phyloP scores from a whole-genome alignment of 495 filamentous ascomycete genomes.

The Penicillium paradoxum region DNA sequence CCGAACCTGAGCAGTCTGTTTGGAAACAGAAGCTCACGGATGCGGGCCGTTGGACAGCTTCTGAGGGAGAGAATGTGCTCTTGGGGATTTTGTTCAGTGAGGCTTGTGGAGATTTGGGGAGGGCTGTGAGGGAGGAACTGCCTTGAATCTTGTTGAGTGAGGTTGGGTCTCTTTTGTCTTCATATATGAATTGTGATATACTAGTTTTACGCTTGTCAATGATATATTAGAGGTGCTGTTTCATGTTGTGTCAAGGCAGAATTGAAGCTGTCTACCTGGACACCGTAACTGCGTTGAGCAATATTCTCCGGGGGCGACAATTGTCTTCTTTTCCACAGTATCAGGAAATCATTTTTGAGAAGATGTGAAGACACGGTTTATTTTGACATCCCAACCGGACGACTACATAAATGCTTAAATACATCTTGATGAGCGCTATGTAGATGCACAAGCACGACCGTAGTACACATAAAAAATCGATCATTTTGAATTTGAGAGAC shows the following conservation, averaged over 20 bases:
- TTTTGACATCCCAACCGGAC: background rate
- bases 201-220: constrained; percentile 6
- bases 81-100: constrained; percentile 72
- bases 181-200: constrained; percentile 2
- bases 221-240: background rate
- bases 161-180: background rate
- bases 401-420: background rate
- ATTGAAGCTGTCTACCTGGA: background rate
- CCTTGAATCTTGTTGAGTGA: constrained; percentile 3
- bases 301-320: background rate
- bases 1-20: constrained; percentile 46
- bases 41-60: constrained; percentile 68
- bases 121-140: constrained; percentile 34
- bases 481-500: background rate
- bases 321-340: background rate
- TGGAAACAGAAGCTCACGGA: constrained; percentile 68
- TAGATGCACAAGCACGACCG: background rate
- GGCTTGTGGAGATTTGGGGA: constrained; percentile 53
- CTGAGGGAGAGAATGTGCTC: constrained; percentile 67
- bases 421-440: background rate
- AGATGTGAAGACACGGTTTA: background rate
- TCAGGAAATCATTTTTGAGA: background rate
- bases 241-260: background rate
- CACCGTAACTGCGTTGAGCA: background rate
- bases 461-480: background rate